Evolutionary conservation across 2,329 filamentous ascomycete genomes (phyloP), one percentile per base, ranked within the genome.

Genomic region (Cladosporium cucumerinum): DNA sequence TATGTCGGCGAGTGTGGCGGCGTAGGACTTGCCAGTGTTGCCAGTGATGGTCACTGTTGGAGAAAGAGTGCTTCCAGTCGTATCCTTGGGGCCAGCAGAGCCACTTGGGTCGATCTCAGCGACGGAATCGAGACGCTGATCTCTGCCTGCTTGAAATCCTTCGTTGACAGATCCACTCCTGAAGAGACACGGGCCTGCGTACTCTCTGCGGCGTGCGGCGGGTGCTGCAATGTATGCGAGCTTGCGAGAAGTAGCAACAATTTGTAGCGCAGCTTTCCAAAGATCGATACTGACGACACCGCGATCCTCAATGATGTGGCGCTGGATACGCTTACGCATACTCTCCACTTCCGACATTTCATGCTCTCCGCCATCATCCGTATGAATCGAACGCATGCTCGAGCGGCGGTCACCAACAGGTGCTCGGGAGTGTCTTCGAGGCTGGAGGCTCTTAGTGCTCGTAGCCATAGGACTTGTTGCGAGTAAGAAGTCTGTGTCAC

Each of bases 261-360:
- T 68, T 54, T 68, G 69, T 5, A 80, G 66, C 6, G 75, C 74
- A 34, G 74, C 71, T 16, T 67, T 68, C 79, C 79, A 81, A 5
- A 81, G 70, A 46, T 79, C 74, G 16, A 77, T 74, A 36, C 71
- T 72, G 21, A 66, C 61, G 18, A 70, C 69, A 25, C 75, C 75
- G 34, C 69, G 52, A 12, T 75, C 68, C 34, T 74, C 74, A 49
- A 81, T 76, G 49, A 73, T 71, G 18, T 74, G 73, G 18, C 78
- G 74, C 69, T 81, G 78, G 18, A 80, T 71, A 63, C 75, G 78
- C 66, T 73, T 79, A n/a, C 78, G 72, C 7, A 72, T 69, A 65
- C 74, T 74, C 18, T 78, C 74, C 12, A 79, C 66, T 61, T 77
- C 75, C 2, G 67, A 68, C 18, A 68, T 51, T 52, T 70, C 72